Percentiles rank a stretch among this genome's conserved stretches.
Evolutionary conservation across 2,329 filamentous ascomycete species (phyloP).

Genomic region (Aspergillus cejpii): DNA sequence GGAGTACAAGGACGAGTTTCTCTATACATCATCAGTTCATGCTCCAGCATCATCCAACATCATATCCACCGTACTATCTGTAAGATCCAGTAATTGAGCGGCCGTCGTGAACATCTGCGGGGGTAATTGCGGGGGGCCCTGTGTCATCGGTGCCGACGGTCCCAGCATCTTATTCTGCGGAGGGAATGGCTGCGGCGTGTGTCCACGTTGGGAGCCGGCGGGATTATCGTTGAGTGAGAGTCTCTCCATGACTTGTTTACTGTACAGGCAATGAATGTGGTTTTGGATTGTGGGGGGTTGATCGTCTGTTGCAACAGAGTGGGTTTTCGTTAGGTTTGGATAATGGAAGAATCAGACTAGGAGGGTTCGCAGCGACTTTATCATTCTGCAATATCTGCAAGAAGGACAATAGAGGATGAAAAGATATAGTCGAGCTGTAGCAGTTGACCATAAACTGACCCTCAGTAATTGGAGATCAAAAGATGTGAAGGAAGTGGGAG

Average conservation of each 20-base stretch:
- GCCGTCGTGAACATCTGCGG: constrained; percentile 99
- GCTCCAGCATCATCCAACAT: constrained; percentile 1
- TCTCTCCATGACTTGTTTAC: constrained; percentile 30
- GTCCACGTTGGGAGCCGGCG: constrained; percentile 23
- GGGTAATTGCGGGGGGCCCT: constrained; percentile 44
- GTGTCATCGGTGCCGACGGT: constrained; percentile 22
- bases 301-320: constrained; percentile 1
- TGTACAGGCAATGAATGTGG: constrained; percentile 9
- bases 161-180: constrained; percentile 25
- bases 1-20: constrained; percentile 85
- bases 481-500: constrained; percentile 7
- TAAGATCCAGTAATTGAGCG: constrained; percentile 88
- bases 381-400: not conserved
- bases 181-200: constrained; percentile 24
- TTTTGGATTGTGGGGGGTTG: constrained; percentile 2
- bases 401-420: not conserved
- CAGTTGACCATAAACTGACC: not conserved
- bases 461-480: not conserved
- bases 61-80: constrained; percentile 68
- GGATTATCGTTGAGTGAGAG: constrained; percentile 32
- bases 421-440: not conserved
- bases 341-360: not conserved
- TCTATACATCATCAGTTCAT: constrained; percentile 50
- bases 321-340: not conserved
- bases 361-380: not conserved